phyloP scores from a whole-genome alignment of 768 basidiomycete species.

The Hydnomerulius pinastri region DNA sequence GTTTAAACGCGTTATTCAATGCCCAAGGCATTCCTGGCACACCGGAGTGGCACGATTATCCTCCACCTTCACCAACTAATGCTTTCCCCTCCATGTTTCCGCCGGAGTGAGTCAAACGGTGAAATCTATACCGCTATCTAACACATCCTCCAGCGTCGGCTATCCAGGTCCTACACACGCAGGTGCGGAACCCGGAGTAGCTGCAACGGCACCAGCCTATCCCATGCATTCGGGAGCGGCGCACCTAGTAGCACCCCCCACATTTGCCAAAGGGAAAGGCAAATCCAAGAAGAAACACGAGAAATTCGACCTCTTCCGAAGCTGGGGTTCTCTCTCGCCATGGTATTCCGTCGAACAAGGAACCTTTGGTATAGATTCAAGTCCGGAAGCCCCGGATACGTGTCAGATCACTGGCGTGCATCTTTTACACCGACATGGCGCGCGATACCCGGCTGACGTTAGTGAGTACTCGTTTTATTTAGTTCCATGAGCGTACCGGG shows the following conservation, averaged over 20 bases:
- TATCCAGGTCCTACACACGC: slow-evolving; percentile 31
- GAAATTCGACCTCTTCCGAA: slow-evolving; percentile 63
- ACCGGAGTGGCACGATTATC: slow-evolving; percentile 63
- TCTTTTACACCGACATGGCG: slow-evolving; percentile 77
- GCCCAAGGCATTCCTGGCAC: slow-evolving; percentile 65
- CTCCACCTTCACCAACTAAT: slow-evolving; percentile 70
- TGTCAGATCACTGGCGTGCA: slow-evolving; percentile 74
- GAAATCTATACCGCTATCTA: too few relatives aligned
- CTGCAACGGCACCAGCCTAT: slow-evolving; percentile 71
- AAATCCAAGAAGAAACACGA: slow-evolving; percentile 32
- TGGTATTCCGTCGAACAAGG: slow-evolving; percentile 71
- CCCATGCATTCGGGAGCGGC: slow-evolving; percentile 67
- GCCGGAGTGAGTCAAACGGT: slow-evolving; percentile 34
- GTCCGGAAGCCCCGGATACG: slow-evolving; percentile 64
- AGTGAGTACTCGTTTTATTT: slow-evolving; percentile 24
- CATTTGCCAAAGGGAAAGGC: slow-evolving; percentile 16
- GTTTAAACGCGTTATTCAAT: background rate
- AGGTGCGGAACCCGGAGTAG: slow-evolving; percentile 23
- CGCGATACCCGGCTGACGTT: slow-evolving; percentile 46
- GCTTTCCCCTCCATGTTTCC: slow-evolving; percentile 69
- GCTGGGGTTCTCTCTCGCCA: slow-evolving; percentile 78
- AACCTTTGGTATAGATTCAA: slow-evolving; percentile 68
- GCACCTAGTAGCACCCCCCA: slow-evolving; percentile 44
- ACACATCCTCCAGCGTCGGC: slow-evolving; percentile 26
- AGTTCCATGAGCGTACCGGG: slow-evolving; percentile 8